These are phyloP conservation scores for Hypoxylon rubiginosum DNA, from an alignment of 2,329 filamentous ascomycete species.

Conservation along the genomic window DNA sequence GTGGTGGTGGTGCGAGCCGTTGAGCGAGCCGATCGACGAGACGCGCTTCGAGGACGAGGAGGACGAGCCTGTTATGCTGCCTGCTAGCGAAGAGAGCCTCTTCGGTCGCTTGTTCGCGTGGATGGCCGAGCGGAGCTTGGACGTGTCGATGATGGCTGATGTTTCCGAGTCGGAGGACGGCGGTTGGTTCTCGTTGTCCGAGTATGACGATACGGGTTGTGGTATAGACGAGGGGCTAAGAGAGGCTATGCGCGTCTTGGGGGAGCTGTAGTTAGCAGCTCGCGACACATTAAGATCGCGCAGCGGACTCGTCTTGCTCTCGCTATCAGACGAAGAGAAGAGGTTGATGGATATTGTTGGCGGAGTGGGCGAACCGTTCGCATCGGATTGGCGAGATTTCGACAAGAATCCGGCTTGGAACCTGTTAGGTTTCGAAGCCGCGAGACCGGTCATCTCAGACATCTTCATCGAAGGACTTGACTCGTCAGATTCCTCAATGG, in stretches of 20 bases:
- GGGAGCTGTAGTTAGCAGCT: slow-evolving; percentile 64
- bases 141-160: slow-evolving; percentile 61
- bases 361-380: slow-evolving; percentile 71
- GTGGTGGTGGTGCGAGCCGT: slow-evolving; percentile 48
- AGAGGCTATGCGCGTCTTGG: slow-evolving; percentile 54
- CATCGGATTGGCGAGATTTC: slow-evolving; percentile 61
- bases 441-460: slow-evolving; percentile 57
- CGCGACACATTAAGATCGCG: slow-evolving; percentile 65
- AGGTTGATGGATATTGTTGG: slow-evolving; percentile 70
- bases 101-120: slow-evolving; percentile 65
- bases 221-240: slow-evolving; percentile 54
- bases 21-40: slow-evolving; percentile 60
- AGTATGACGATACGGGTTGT: slow-evolving; percentile 48
- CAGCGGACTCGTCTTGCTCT: slow-evolving; percentile 62
- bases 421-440: slow-evolving; percentile 72
- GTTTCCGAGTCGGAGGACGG: slow-evolving; percentile 66
- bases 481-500: slow-evolving; percentile 65
- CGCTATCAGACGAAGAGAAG: slow-evolving; percentile 67
- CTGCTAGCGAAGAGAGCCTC: slow-evolving; percentile 56
- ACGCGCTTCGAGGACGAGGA: slow-evolving; percentile 56
- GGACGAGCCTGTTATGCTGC: slow-evolving; percentile 17
- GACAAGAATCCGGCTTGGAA: slow-evolving; percentile 92
- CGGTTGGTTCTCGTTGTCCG: slow-evolving; percentile 69
- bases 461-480: slow-evolving; percentile 72
- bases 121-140: slow-evolving; percentile 68